Percentiles rank a stretch among this genome's conserved stretches.
Conservation (phyloP, 2,329 filamentous ascomycete genomes). For the Exophiala oligosperma region DNA sequence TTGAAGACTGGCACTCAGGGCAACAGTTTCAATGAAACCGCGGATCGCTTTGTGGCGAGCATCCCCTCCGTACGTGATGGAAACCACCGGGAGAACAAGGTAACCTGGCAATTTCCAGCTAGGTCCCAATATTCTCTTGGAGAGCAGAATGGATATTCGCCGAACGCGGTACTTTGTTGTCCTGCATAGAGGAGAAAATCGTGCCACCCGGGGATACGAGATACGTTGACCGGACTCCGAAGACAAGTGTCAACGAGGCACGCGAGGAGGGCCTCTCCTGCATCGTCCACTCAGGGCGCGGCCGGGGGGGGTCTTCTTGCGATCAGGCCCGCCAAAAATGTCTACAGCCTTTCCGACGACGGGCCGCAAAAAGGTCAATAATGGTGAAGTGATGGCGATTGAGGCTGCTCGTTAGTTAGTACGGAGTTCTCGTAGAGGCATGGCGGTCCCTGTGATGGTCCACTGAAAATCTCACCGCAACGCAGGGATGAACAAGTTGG, state of each 20-base stretch:
- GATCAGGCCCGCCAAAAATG: slow-evolving; percentile 3
- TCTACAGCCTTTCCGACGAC: slow-evolving; percentile 6
- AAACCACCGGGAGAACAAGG: not conserved
- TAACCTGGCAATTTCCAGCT: not conserved
- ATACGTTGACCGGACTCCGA: slow-evolving; percentile 24
- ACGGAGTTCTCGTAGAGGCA: too few relatives aligned
- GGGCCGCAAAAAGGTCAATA: slow-evolving; percentile 2
- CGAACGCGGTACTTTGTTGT: slow-evolving; percentile 7
- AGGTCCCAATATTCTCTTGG: not conserved
- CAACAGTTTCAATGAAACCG: not conserved
- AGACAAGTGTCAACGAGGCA: slow-evolving; percentile 8
- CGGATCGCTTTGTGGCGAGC: not conserved
- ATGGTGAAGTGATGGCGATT: not conserved
- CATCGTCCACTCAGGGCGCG: not conserved
- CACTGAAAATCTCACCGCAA: slow-evolving; percentile 22
- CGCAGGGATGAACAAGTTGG: slow-evolving; percentile 19
- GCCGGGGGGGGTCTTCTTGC: not conserved
- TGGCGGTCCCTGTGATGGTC: not conserved
- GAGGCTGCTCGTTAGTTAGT: not conserved
- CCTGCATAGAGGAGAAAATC: slow-evolving; percentile 1
- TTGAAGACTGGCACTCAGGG: not conserved
- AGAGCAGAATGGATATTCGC: not conserved
- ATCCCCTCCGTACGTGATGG: not conserved
- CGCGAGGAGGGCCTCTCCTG: slow-evolving; percentile 9
- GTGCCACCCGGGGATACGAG: slow-evolving; percentile 15